phyloP scores from a whole-genome alignment of 1,284 basidiomycete species.

The Fomitopsis betulina region DNA sequence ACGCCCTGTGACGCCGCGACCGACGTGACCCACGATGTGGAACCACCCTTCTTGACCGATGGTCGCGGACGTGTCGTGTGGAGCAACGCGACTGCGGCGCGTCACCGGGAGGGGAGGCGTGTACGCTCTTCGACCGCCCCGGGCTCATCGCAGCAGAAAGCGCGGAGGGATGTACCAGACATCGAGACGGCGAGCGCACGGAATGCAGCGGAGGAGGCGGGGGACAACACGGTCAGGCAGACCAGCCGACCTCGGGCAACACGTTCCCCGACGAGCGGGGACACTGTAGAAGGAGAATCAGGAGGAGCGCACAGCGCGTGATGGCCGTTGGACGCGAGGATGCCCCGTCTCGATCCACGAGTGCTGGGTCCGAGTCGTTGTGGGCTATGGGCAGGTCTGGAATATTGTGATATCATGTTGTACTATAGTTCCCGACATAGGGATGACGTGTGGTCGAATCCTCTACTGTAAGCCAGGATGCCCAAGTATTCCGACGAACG shows the following conservation, averaged over 20 bases:
- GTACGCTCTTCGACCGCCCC: conserved; percentile 9
- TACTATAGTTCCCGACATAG: background rate
- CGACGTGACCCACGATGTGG: conserved; percentile 25
- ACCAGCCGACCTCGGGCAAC: background rate
- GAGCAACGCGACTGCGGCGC: conserved; percentile 32
- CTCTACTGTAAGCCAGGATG: background rate
- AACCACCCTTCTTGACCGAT: conserved; percentile 58
- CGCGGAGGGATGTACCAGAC: conserved; percentile 2
- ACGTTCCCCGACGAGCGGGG: conserved; percentile 2
- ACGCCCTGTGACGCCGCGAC: background rate
- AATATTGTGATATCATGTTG: background rate
- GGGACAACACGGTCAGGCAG: background rate
- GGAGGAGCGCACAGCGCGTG: conserved; percentile 16
- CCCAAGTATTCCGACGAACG: background rate
- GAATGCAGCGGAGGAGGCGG: background rate
- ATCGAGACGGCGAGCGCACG: conserved; percentile 6
- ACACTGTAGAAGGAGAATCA: conserved; percentile 4
- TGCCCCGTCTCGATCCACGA: background rate
- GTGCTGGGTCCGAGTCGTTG: background rate
- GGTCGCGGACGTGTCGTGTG: conserved; percentile 53
- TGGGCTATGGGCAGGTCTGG: background rate
- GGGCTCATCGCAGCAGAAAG: conserved; percentile 7
- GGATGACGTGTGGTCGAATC: background rate
- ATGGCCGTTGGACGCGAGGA: conserved; percentile 8
- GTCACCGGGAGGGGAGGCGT: conserved; percentile 15